Percentiles rank a stretch among this genome's conserved stretches.
phyloP scores from a whole-genome alignment of 345 rosid species.

The Ricinus communis region DNA sequence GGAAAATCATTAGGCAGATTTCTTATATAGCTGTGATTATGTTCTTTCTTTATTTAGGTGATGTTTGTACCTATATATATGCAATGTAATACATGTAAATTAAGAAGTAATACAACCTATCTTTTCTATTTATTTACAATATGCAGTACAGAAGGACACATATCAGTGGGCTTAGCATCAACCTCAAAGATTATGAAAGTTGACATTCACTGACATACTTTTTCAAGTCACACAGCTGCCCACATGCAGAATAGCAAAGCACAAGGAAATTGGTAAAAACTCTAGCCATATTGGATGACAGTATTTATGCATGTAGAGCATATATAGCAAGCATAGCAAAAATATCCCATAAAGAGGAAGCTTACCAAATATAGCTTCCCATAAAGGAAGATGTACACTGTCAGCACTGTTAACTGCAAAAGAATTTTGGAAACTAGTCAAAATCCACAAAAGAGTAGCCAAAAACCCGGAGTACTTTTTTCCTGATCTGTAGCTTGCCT shows the following conservation, averaged over 20 bases:
- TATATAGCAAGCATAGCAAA: constrained; percentile 52
- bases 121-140: no score
- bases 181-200: not conserved
- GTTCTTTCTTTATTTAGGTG: no score
- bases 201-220: not conserved
- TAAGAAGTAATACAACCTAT: no score
- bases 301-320: not conserved
- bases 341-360: constrained; percentile 37
- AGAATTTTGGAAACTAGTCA: constrained; percentile 22
- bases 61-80: no score
- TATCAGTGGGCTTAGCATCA: not conserved
- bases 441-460: not conserved
- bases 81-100: no score
- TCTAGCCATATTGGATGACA: not conserved
- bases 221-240: not conserved
- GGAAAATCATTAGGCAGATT: no score
- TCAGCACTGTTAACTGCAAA: constrained; percentile 89
- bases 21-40: no score
- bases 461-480: not conserved
- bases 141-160: not conserved
- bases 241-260: not conserved
- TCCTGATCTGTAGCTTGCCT: no score
- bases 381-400: constrained; percentile 79
- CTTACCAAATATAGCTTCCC: constrained; percentile 95
- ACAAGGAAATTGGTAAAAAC: not conserved